phyloP scores from a whole-genome alignment of 2,329 filamentous ascomycete genomes.

The Bertia moriformis region DNA sequence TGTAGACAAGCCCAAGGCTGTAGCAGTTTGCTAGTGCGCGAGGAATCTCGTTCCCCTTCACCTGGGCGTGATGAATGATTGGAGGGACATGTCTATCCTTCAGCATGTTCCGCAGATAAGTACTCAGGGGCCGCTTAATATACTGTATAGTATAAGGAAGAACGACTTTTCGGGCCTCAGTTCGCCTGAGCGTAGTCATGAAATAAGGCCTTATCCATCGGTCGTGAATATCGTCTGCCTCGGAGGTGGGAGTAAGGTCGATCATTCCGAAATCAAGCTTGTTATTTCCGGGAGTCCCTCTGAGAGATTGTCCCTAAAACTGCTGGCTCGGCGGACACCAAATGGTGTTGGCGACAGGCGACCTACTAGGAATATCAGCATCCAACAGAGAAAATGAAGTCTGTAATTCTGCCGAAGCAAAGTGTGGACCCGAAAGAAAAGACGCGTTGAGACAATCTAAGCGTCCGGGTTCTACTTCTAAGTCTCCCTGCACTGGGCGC shows the following conservation, averaged over 20 bases:
- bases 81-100: constrained; percentile 7
- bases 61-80: constrained; percentile 11
- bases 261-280: constrained; percentile 6
- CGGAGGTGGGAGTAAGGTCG: constrained; percentile 6
- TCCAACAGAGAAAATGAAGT: not conserved
- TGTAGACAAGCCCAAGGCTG: no score
- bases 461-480: no score
- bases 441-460: no score
- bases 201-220: constrained; percentile 12
- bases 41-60: constrained; percentile 4
- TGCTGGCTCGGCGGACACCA: no score
- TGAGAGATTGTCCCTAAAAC: no score
- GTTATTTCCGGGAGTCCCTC: constrained; percentile 3
- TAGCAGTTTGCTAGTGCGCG: constrained; percentile 10
- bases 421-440: no score
- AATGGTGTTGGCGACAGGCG: not conserved
- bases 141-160: constrained; percentile 10
- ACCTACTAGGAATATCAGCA: not conserved
- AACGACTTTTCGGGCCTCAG: constrained; percentile 8
- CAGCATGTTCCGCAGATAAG: constrained; percentile 10
- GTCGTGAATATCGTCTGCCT: constrained; percentile 11
- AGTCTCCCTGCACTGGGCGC: not conserved
- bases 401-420: not conserved
- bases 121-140: constrained; percentile 9
- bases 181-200: constrained; percentile 3